A percentile compares a stretch with the other conserved stretches of the same genome.
Conservation (phyloP, 345 rosid species). For the Arabidopsis arenosa region DNA sequence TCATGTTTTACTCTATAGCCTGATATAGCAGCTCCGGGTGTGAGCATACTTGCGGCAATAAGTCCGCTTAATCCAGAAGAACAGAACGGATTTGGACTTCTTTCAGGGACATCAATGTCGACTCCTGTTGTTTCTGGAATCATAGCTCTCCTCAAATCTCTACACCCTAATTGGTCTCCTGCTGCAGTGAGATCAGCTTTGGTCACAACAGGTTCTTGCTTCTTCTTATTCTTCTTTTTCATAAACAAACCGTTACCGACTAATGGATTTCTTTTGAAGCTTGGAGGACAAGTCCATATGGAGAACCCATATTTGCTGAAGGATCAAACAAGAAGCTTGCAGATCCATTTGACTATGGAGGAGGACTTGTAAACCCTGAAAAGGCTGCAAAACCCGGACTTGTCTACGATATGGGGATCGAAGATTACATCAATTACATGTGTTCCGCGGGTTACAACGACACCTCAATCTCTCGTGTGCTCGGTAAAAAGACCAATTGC, state of each 20-base stretch:
- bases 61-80: not conserved
- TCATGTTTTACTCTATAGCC: constrained; percentile 38
- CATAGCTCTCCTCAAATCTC: constrained; percentile 46
- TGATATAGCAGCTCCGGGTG: constrained; percentile 55
- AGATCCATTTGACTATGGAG: constrained; percentile 70
- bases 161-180: constrained; percentile 55
- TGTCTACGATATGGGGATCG: constrained; percentile 54
- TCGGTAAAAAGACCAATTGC: constrained; percentile 34
- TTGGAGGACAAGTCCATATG: constrained; percentile 46
- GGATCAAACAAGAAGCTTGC: constrained; percentile 56
- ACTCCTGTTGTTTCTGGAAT: constrained; percentile 51
- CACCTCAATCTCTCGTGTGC: constrained; percentile 49
- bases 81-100: not conserved
- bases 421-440: constrained; percentile 56
- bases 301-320: constrained; percentile 55
- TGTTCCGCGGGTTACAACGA: constrained; percentile 54
- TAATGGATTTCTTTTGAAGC: constrained; percentile 30
- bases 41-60: constrained; percentile 44
- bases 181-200: constrained; percentile 55
- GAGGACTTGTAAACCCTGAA: constrained; percentile 62
- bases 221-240: not conserved
- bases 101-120: constrained; percentile 55
- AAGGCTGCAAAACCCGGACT: constrained; percentile 66
- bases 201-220: constrained; percentile 52
- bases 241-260: not conserved